Percentiles rank a stretch among this genome's conserved stretches.
Conservation (phyloP, 2,329 filamentous ascomycete genomes). For the Clonostachys rhizophaga region DNA sequence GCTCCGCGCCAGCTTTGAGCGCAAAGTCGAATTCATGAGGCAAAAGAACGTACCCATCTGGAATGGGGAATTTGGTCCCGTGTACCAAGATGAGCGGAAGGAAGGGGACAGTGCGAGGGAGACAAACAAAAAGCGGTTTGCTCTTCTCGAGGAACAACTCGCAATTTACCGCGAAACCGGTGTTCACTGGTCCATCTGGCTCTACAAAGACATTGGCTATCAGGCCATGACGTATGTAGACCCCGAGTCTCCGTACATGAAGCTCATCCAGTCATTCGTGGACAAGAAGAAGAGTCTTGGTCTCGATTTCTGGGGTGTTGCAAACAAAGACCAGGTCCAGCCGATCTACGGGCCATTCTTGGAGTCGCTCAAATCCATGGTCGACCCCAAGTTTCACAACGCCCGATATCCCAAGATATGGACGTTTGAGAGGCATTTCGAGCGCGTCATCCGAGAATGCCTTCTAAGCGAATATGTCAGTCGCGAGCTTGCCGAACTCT, state of each 20-base stretch:
- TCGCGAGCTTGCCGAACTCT: constrained; percentile 51
- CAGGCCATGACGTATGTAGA: constrained; percentile 50
- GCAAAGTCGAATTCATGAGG: constrained; percentile 38
- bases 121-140: constrained; percentile 33
- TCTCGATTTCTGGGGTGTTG: constrained; percentile 49
- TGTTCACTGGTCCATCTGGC: constrained; percentile 55
- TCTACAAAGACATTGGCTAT: constrained; percentile 53
- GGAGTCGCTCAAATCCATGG: constrained; percentile 8
- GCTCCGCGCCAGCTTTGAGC: constrained; percentile 29
- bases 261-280: constrained; percentile 43
- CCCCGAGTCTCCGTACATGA: constrained; percentile 41
- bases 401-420: no score
- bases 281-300: constrained; percentile 49
- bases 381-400: no score
- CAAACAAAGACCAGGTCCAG: constrained; percentile 18
- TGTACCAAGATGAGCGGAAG: constrained; percentile 30
- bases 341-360: constrained; percentile 31
- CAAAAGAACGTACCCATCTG: constrained; percentile 33
- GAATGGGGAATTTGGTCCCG: constrained; percentile 48
- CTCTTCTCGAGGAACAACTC: constrained; percentile 33
- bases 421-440: no score
- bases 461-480: not conserved
- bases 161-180: constrained; percentile 21
- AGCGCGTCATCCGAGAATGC: no score
- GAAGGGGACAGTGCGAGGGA: constrained; percentile 27